phyloP scores from a whole-genome alignment of 768 basidiomycete genomes.

The Chalciporus pseudorubinellus region DNA sequence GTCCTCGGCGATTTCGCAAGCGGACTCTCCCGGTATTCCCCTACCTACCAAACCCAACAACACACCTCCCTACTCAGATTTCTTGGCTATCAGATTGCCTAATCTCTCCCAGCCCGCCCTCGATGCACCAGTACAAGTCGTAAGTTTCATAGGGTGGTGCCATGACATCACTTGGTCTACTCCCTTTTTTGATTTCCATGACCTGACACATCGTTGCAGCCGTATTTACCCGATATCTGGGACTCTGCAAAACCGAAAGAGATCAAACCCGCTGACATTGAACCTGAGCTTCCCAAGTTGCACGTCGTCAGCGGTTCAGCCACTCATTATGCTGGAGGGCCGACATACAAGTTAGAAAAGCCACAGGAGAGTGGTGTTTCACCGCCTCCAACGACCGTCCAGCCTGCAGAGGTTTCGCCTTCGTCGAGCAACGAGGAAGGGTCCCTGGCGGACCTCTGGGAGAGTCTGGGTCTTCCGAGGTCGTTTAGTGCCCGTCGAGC shows the following conservation, averaged over 20 bases:
- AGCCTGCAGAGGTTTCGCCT: constrained; percentile 13
- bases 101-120: constrained; percentile 45
- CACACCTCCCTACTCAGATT: constrained; percentile 27
- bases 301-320: constrained; percentile 47
- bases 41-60: constrained; percentile 27
- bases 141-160: constrained; percentile 35
- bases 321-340: constrained; percentile 48
- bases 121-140: constrained; percentile 53
- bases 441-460: constrained; percentile 36
- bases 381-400: not conserved
- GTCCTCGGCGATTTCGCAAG: constrained; percentile 24
- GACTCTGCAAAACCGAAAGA: constrained; percentile 43
- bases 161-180: constrained; percentile 5
- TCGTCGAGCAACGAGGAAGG: constrained; percentile 15
- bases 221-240: constrained; percentile 60
- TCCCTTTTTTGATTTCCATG: constrained; percentile 2
- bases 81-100: constrained; percentile 56
- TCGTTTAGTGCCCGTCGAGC: constrained; percentile 26
- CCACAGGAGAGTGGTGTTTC: constrained; percentile 9
- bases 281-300: constrained; percentile 43
- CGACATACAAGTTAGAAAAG: constrained; percentile 40
- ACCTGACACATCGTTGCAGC: constrained; percentile 37
- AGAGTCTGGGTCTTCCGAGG: constrained; percentile 37
- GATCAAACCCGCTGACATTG: constrained; percentile 7
- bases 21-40: constrained; percentile 44